A percentile compares a stretch with the other conserved stretches of the same genome.
phyloP scores from a whole-genome alignment of 2,329 filamentous ascomycete species.

The Verruconis gallopava region DNA sequence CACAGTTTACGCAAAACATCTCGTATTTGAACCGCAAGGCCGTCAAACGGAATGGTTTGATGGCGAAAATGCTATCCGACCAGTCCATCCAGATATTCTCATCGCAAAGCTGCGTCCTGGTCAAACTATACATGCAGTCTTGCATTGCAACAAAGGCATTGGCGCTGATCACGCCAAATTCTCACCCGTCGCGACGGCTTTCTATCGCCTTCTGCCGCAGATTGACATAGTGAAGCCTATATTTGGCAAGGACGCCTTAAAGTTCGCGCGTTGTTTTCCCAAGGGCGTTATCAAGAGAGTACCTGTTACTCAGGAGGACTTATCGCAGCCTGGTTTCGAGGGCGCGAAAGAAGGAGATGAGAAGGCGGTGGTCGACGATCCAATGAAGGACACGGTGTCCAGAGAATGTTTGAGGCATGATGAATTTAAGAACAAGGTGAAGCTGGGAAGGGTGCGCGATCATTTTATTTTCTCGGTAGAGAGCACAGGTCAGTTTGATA shows the following conservation, averaged over 20 bases:
- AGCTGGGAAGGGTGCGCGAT: constrained; percentile 76
- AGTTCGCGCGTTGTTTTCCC: constrained; percentile 85
- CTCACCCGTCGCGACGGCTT: constrained; percentile 87
- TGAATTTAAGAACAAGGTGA: constrained; percentile 92
- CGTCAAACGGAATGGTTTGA: constrained; percentile 40
- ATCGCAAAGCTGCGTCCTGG: constrained; percentile 87
- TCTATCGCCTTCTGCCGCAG: constrained; percentile 78
- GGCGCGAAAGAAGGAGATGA: constrained; percentile 63
- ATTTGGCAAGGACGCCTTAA: constrained; percentile 70
- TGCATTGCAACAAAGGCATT: constrained; percentile 92
- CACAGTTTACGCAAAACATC: constrained; percentile 28
- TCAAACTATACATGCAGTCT: constrained; percentile 71
- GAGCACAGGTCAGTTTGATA: constrained; percentile 89
- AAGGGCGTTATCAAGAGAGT: constrained; percentile 74
- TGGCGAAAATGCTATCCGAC: constrained; percentile 46
- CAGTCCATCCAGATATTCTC: constrained; percentile 83
- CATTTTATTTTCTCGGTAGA: constrained; percentile 97
- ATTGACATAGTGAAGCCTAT: constrained; percentile 80
- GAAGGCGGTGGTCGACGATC: constrained; percentile 76
- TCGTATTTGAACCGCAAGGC: constrained; percentile 56
- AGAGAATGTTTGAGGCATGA: constrained; percentile 82
- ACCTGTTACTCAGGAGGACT: constrained; percentile 53
- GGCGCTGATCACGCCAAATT: constrained; percentile 95
- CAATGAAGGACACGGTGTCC: constrained; percentile 91
- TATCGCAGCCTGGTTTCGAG: constrained; percentile 48